phyloP scores from a whole-genome alignment of 345 rosid species.

The Hibiscus tridactylites region DNA sequence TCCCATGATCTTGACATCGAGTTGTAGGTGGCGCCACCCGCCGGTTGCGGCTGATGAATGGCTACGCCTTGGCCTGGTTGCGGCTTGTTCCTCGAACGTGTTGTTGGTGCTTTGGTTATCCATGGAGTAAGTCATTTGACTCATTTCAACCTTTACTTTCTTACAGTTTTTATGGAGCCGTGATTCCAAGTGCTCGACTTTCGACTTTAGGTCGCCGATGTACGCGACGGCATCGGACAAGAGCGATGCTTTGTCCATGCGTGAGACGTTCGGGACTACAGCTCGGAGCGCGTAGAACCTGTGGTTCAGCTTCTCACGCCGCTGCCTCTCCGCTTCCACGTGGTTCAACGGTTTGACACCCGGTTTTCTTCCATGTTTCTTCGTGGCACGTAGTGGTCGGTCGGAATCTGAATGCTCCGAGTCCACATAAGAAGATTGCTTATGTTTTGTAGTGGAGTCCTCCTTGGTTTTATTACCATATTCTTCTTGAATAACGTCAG shows the following conservation, averaged over 20 bases:
- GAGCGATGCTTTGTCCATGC: conserved; percentile 78
- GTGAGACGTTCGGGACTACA: conserved; percentile 70
- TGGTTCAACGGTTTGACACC: conserved; percentile 45
- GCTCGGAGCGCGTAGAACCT: conserved; percentile 72
- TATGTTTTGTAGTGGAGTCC: not conserved
- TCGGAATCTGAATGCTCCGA: conserved; percentile 58
- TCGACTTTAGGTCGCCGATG: conserved; percentile 50
- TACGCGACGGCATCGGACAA: conserved; percentile 60
- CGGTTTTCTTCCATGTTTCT: conserved; percentile 44
- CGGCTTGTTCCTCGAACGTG: conserved; percentile 31
- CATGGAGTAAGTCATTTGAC: not conserved
- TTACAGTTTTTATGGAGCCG: conserved; percentile 25
- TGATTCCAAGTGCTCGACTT: conserved; percentile 41
- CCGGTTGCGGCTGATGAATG: not conserved
- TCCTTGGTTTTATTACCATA: conserved; percentile 3
- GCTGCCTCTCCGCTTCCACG: conserved; percentile 77
- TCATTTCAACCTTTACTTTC: conserved; percentile 34
- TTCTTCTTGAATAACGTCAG: conserved; percentile 40
- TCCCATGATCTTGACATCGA: conserved; percentile 51
- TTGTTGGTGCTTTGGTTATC: conserved; percentile 41
- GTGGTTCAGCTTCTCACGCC: conserved; percentile 77
- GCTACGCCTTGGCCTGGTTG: conserved; percentile 6
- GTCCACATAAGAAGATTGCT: conserved; percentile 22
- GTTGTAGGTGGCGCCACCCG: conserved; percentile 9
- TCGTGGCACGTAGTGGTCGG: conserved; percentile 15